Base-by-base conservation (phyloP, 2,329 filamentous ascomycete species). In the Aphanoascus verrucosus region DNA sequence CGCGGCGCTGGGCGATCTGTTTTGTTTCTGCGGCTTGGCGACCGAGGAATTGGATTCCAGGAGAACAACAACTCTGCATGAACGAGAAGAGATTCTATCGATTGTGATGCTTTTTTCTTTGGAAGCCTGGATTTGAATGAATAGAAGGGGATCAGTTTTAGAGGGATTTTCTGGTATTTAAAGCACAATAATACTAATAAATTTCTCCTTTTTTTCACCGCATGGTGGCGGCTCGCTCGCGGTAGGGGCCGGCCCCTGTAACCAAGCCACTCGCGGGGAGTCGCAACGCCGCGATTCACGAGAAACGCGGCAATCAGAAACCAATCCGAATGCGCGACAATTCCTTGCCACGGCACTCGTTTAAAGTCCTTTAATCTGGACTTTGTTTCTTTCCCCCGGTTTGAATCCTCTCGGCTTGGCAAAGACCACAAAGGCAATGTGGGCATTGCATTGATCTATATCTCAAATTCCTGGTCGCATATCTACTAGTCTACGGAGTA, bases 61-160 rank as follows among this genome's bases (percentile, higher is more conserved):
- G 43, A 23, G 43, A 46, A 41, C n/a, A 46, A 46, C 38, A 41
- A 41, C 15, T 41, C 14, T n/a, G n/a, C n/a, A n/a, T n/a, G n/a
- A 41, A 15, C n/a, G 17, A 8, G 19, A 41, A 41, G n/a, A n/a
- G 19, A 15, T n/a, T 15, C 14, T 41, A 41, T 41, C 38, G 38
- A 41, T 14, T 8, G 19, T 7, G 6, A 19, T 17, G 3, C 12
- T 3, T 3, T 41, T 17, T 41, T 41, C 17, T 41, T 44, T 19
- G 41, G 11, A 3, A 17, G 3, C 11, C 5, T 23, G 23, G 11
- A 19, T 15, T 12, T 19, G 15, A n/a, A 43, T 20, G 17, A 44
- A 4, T 20, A 44, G 17, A 12, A 2, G 23, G 17, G 7, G 20
- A 23, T 4, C 9, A 12, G 12, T 3, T 37, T 11, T 3, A 12